These are phyloP conservation scores for Rubia tinctorum DNA, from an alignment of 305 asterid genomes.

Conservation along the genomic window DNA sequence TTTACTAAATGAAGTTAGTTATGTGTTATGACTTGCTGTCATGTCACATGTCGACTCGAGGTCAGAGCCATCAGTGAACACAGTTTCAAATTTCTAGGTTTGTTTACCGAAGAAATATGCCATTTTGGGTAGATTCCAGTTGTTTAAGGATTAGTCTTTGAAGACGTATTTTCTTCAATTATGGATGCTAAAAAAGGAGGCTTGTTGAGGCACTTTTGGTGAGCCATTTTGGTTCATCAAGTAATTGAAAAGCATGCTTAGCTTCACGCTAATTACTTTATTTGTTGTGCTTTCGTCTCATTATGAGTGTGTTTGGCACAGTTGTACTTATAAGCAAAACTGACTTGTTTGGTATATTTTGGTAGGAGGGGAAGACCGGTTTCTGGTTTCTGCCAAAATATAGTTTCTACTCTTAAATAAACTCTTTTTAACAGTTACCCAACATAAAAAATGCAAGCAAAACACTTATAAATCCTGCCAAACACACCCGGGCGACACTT, in stretches of 20 bases:
- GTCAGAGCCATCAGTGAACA: neutral
- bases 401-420: too few species aligned
- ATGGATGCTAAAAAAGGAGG: neutral
- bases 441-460: too few species aligned
- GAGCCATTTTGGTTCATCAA: neutral
- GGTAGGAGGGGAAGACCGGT: too few species aligned
- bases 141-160: neutral
- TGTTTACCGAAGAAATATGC: neutral
- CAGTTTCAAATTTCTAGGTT: neutral
- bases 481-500: too few species aligned
- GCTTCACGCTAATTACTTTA: too few species aligned
- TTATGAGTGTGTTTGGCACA: too few species aligned
- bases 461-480: too few species aligned
- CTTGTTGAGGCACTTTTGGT: neutral
- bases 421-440: too few species aligned
- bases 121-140: neutral
- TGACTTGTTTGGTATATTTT: too few species aligned
- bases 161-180: neutral
- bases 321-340: too few species aligned
- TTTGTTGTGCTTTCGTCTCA: too few species aligned
- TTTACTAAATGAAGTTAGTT: neutral
- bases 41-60: neutral
- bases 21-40: constrained; percentile 1
- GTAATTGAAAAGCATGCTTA: neutral
- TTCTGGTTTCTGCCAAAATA: too few species aligned